Conservation (phyloP, 2,329 filamentous ascomycete species). For the Trichoderma sp. region DNA sequence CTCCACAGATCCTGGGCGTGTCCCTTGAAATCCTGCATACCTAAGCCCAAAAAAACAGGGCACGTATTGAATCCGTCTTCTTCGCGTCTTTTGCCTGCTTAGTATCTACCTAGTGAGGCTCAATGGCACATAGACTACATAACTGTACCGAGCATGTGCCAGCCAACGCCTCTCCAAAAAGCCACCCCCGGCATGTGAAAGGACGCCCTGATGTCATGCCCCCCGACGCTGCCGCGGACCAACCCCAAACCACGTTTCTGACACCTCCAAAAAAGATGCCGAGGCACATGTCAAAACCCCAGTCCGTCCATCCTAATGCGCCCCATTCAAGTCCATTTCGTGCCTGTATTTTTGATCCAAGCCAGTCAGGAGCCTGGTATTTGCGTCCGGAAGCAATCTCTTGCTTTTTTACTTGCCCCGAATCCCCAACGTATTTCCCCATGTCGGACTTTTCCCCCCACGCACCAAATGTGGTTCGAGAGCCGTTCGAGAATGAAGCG, state of each 20-base stretch:
- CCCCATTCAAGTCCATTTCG: background rate
- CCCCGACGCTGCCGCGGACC: constrained; percentile 6
- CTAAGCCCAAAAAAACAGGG: background rate
- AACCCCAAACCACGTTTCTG: background rate
- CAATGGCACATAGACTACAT: background rate
- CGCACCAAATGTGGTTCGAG: background rate
- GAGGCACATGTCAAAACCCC: constrained; percentile 6
- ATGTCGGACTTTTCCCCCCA: background rate
- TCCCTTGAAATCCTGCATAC: background rate
- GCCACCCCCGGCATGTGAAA: constrained; percentile 12
- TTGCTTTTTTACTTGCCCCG: background rate
- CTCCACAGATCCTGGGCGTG: background rate
- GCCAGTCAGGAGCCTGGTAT: background rate
- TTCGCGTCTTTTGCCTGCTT: background rate
- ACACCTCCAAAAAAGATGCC: background rate
- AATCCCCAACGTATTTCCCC: background rate
- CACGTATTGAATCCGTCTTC: background rate
- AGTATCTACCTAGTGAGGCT: background rate
- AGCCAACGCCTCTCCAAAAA: background rate
- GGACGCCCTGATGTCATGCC: constrained; percentile 18
- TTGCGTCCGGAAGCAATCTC: background rate
- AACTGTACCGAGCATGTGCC: background rate
- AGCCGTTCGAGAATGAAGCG: constrained; percentile 3
- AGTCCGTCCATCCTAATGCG: background rate
- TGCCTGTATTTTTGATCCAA: background rate